Evolutionary conservation across 1,284 basidiomycete species (phyloP), one percentile per base, ranked within the genome.

Genomic region (Tilletiaria anomala): DNA sequence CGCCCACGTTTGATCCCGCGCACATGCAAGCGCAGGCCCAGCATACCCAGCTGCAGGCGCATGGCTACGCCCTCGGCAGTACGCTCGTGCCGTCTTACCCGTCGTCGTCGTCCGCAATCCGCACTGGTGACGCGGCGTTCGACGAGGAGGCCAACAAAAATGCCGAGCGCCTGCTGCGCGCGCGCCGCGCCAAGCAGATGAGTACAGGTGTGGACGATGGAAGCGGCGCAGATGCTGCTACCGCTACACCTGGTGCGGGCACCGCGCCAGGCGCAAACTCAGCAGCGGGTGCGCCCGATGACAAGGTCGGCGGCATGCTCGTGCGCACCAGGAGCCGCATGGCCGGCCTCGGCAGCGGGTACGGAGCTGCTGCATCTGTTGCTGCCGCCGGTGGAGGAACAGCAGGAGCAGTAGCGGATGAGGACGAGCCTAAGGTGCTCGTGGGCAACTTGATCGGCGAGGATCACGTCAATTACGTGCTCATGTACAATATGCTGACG

Each of bases 401-500:
- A 29, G 26, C 26, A 10, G 26, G 26, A 29, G 26, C 26, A n/a
- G 10, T 10, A 10, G 26, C 26, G 6, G 50, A 53, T 5, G 49
- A 53, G 11, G 56, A 56, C 10, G 54, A 51, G 37, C 54, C 56
- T 23, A 50, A n/a, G n/a, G n/a, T n/a, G 10, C 70, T 93, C 10
- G 84, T 96, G 0, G 91, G 91, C 6, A 96, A 96, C 67, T 69
- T 96, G 54, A 94, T 97, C 50, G 85, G 85, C 29, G 89, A 96
- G 67, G 91, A 80, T 55, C 91, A 97, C 69, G 88, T 82, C 68
- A 97, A 97, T 72, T 97, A 96, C 59, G 85, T 96, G 47, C 73
- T 97, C 61, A 96, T 96, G 91, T 97, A 96, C 73, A 96, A 97
- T 73, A 97, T 97, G 91, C 75, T 97, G 58, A 97, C 91, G 3